A percentile compares a stretch with the other conserved stretches of the same genome.
Evolutionary conservation across 2,329 filamentous ascomycete genomes (phyloP).

Genomic region (Exutisphaerella laricina): DNA sequence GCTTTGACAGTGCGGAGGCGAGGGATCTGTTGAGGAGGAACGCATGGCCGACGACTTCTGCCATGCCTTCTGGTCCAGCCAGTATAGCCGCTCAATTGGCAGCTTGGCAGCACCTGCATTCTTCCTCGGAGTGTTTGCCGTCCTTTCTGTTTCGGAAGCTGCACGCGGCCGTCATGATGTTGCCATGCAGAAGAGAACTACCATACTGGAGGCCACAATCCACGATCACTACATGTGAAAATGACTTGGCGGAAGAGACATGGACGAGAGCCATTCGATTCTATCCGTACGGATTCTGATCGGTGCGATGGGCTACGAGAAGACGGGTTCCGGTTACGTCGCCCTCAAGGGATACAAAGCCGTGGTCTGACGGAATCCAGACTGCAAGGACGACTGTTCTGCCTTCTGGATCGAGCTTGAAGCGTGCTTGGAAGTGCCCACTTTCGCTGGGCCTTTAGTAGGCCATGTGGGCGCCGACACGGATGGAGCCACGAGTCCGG

Average conservation of each 20-base stretch:
- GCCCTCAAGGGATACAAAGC: no score
- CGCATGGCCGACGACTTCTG: background rate
- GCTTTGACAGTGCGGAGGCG: background rate
- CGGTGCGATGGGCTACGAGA: no score
- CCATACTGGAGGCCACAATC: no score
- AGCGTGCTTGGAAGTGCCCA: conserved; percentile 2
- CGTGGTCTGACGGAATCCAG: background rate
- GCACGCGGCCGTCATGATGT: no score
- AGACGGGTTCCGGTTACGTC: conserved; percentile 7
- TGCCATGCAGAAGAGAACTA: no score
- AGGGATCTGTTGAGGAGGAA: background rate
- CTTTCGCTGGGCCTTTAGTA: background rate
- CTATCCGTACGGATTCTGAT: background rate
- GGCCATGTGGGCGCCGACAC: background rate
- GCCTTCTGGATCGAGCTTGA: conserved; percentile 8
- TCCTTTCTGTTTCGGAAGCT: background rate
- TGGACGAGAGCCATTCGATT: background rate
- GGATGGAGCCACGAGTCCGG: background rate
- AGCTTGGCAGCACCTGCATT: background rate
- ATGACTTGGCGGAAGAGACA: background rate
- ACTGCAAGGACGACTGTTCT: conserved; percentile 6
- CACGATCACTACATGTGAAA: no score
- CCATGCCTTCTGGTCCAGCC: background rate
- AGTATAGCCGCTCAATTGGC: background rate
- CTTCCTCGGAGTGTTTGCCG: background rate